Conservation (phyloP, 495 filamentous ascomycete genomes). For the Penicillium parvum region DNA sequence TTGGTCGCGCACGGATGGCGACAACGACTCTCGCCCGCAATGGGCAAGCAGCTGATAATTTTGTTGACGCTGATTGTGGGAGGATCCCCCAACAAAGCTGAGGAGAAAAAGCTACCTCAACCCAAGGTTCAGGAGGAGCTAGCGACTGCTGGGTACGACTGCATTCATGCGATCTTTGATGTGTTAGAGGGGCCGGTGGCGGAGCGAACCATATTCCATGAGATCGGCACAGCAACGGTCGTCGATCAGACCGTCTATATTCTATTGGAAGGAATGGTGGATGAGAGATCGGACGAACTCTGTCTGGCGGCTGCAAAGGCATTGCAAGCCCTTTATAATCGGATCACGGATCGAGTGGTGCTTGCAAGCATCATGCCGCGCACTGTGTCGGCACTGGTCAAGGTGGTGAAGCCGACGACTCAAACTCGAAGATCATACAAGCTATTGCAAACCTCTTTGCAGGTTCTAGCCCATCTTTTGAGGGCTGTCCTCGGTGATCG, state of each 20-base stretch:
- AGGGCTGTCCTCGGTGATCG: constrained; percentile 62
- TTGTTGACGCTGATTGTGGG: constrained; percentile 76
- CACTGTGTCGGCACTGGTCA: constrained; percentile 76
- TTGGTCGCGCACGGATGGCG: constrained; percentile 78
- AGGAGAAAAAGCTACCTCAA: constrained; percentile 28
- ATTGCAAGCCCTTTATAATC: constrained; percentile 56
- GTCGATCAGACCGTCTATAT: constrained; percentile 80
- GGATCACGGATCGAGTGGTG: constrained; percentile 63
- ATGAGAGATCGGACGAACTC: constrained; percentile 55
- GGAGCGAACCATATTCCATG: constrained; percentile 53
- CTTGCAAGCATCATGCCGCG: constrained; percentile 84
- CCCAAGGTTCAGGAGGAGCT: constrained; percentile 62
- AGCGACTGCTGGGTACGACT: constrained; percentile 54
- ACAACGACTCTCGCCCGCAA: constrained; percentile 54
- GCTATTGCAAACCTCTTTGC: constrained; percentile 59
- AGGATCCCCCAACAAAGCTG: constrained; percentile 53
- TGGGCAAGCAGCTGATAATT: constrained; percentile 81
- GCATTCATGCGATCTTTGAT: constrained; percentile 50
- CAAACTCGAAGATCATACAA: constrained; percentile 59
- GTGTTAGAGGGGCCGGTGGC: constrained; percentile 40
- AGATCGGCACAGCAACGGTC: constrained; percentile 55
- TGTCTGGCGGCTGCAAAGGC: constrained; percentile 64
- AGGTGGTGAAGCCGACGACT: constrained; percentile 63
- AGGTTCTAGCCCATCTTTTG: constrained; percentile 56
- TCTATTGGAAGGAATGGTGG: constrained; percentile 64